Conservation (phyloP, 805 yeast species). For the Suhomyces sp. region DNA sequence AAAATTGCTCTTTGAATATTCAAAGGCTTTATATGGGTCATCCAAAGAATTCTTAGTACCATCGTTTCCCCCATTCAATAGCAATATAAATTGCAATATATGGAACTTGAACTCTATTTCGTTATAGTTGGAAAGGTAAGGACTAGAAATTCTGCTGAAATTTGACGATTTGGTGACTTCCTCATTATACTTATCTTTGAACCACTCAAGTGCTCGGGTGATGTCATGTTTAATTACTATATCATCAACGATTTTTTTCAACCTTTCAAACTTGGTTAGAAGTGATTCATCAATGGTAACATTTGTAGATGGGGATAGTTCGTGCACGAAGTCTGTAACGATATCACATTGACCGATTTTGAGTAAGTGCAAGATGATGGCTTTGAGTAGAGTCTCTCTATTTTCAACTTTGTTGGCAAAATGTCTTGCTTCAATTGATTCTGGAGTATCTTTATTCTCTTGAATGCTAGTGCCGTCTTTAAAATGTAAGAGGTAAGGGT, state of each 20-base stretch:
- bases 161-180: slow-evolving; percentile 5
- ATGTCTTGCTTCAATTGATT: slow-evolving; percentile 1
- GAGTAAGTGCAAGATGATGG: slow-evolving; percentile 38
- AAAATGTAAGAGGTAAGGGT: too few relatives aligned
- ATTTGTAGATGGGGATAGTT: slow-evolving; percentile 17
- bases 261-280: slow-evolving; percentile 26
- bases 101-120: slow-evolving; percentile 42
- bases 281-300: slow-evolving; percentile 22
- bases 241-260: slow-evolving; percentile 36
- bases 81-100: slow-evolving; percentile 35
- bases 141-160: not conserved
- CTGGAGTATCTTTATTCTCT: not conserved
- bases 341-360: slow-evolving; percentile 41
- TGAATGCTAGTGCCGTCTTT: slow-evolving; percentile 1
- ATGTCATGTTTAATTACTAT: slow-evolving; percentile 33
- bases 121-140: slow-evolving; percentile 9
- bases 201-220: slow-evolving; percentile 33
- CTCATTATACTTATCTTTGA: slow-evolving; percentile 22
- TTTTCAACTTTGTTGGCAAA: slow-evolving; percentile 21
- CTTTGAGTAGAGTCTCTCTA: slow-evolving; percentile 32
- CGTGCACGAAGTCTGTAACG: slow-evolving; percentile 29
- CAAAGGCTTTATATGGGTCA: slow-evolving; percentile 31
- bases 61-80: slow-evolving; percentile 21
- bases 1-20: slow-evolving; percentile 39
- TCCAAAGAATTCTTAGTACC: slow-evolving; percentile 17